A percentile compares a stretch with the other conserved stretches of the same genome.
These are phyloP conservation scores for Arthroderma sp. DNA, from an alignment of 2,329 filamentous ascomycete genomes.

Conservation along the genomic window DNA sequence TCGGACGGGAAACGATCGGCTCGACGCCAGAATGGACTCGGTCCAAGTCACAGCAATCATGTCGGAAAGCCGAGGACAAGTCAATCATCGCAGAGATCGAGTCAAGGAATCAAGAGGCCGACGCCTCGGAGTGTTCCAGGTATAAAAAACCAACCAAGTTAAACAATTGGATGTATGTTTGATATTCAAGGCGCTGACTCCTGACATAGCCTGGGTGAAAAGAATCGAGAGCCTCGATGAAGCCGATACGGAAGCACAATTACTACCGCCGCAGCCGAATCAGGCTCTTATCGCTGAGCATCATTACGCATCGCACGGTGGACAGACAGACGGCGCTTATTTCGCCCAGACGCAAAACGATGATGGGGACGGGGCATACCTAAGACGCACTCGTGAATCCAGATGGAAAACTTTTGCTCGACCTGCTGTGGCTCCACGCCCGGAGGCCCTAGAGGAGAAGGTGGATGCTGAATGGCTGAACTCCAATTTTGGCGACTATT, in stretches of 20 bases:
- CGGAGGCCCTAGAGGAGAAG: slow-evolving; percentile 25
- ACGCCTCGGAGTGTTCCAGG: slow-evolving; percentile 6
- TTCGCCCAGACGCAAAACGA: not conserved
- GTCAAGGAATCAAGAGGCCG: too few relatives aligned
- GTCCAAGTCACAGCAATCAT: not conserved
- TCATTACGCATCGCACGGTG: slow-evolving; percentile 6
- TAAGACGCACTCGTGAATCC: slow-evolving; percentile 23
- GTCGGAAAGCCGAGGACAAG: not conserved
- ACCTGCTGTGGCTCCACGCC: slow-evolving; percentile 29
- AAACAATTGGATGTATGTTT: not conserved
- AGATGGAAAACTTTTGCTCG: slow-evolving; percentile 35
- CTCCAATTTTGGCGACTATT: slow-evolving; percentile 32
- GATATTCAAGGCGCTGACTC: not conserved
- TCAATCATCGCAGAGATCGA: too few relatives aligned
- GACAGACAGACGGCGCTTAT: not conserved
- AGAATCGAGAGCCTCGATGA: slow-evolving; percentile 1
- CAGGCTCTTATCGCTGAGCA: slow-evolving; percentile 10
- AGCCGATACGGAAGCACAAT: not conserved
- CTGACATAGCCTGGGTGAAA: slow-evolving; percentile 11
- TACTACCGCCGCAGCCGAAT: slow-evolving; percentile 6
- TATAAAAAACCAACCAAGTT: not conserved
- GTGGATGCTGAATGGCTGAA: slow-evolving; percentile 33
- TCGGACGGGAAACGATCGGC: slow-evolving; percentile 6
- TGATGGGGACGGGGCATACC: not conserved
- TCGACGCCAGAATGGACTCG: not conserved